phyloP scores from a whole-genome alignment of 164 flowering plant species.

The Magnolia officinalis region DNA sequence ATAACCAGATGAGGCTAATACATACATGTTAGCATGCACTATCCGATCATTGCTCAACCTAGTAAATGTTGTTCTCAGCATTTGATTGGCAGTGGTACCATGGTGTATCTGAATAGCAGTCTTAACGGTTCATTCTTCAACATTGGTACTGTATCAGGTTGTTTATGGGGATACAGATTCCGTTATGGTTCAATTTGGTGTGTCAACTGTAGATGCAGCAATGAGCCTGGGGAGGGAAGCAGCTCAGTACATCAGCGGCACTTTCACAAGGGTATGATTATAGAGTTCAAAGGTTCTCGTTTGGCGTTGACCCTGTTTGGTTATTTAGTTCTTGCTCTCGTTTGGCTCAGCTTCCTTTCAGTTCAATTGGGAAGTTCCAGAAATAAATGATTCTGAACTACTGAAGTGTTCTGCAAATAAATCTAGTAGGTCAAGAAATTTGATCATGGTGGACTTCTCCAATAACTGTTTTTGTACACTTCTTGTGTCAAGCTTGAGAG shows the following conservation, averaged over 20 bases:
- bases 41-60: neutral
- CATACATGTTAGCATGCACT: neutral
- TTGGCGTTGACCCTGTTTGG: too few relatives aligned
- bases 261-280: conserved; percentile 68
- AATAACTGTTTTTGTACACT: neutral
- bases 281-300: neutral
- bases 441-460: neutral
- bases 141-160: conserved; percentile 43
- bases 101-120: neutral
- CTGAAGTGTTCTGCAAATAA: neutral
- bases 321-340: neutral
- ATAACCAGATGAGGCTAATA: neutral
- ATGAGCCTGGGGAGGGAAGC: conserved; percentile 96
- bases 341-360: neutral
- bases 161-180: conserved; percentile 99
- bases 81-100: neutral
- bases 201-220: conserved; percentile 71
- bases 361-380: neutral
- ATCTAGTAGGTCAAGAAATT: neutral
- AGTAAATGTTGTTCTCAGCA: neutral
- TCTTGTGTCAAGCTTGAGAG: neutral
- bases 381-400: neutral
- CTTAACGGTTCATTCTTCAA: neutral
- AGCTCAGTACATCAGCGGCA: conserved; percentile 82
- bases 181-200: conserved; percentile 98